Percentiles rank a stretch among this genome's conserved stretches.
Evolutionary conservation across 257 asterid genomes (phyloP).

Genomic region (Apocynum venetum): DNA sequence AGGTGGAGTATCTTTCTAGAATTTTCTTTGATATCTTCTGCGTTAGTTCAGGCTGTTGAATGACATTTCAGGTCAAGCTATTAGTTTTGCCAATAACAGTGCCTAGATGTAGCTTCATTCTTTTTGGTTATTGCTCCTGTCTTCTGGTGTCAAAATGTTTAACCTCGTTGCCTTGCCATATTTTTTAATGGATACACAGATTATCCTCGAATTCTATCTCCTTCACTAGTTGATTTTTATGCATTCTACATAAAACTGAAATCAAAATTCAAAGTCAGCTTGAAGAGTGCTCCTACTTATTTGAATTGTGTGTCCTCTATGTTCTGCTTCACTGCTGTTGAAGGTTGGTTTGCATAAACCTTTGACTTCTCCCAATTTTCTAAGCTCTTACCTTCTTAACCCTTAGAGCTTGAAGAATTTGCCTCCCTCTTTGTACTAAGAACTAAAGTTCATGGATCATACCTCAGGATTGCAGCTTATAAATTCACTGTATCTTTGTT

Average conservation of each 20-base stretch:
- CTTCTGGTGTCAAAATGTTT: neutral
- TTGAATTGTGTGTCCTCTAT: neutral
- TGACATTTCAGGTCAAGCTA: neutral
- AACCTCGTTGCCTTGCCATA: neutral
- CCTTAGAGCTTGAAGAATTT: neutral
- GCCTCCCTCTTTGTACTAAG: neutral
- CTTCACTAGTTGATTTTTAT: neutral
- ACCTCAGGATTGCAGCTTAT: neutral
- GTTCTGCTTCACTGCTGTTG: neutral
- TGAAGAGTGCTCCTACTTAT: neutral
- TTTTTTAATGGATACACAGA: neutral
- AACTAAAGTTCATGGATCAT: neutral
- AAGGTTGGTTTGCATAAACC: neutral
- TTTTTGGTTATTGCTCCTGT: neutral
- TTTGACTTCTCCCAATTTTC: neutral
- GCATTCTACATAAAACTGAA: neutral
- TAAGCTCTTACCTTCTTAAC: neutral
- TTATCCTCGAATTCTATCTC: neutral
- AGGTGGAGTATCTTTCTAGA: constrained; percentile 39
- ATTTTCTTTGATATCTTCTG: neutral
- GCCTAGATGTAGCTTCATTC: neutral
- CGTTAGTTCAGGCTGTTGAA: neutral
- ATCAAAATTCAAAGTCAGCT: neutral
- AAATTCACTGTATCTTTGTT: neutral
- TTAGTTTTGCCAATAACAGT: neutral